A percentile compares a stretch with the other conserved stretches of the same genome.
These are phyloP conservation scores for Puccinia coronata DNA, from an alignment of 1,284 basidiomycete species.

Conservation along the genomic window DNA sequence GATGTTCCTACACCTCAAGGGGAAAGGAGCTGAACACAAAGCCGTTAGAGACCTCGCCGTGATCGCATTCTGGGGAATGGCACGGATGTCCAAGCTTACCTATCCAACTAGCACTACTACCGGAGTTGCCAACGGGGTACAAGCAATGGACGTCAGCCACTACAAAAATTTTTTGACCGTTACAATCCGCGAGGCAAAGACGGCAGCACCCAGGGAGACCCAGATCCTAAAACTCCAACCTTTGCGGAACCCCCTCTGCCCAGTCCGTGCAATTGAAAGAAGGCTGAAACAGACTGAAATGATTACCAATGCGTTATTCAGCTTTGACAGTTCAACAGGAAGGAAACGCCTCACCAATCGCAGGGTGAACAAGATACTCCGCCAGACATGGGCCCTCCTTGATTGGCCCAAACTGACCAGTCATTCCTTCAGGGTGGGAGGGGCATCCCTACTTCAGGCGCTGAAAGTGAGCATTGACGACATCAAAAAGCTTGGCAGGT, in stretches of 20 bases:
- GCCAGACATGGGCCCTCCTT: not conserved
- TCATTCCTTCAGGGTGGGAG: constrained; percentile 2
- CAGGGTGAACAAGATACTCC: not conserved
- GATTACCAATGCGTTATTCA: no score
- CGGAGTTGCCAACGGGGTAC: no score
- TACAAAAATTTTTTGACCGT: no score
- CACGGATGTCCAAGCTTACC: not conserved
- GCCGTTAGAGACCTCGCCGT: not conserved
- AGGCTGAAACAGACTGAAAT: no score
- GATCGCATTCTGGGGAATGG: not conserved
- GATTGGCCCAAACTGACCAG: not conserved
- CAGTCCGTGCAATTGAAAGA: no score
- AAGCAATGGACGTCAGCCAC: not conserved
- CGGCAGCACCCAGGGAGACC: no score
- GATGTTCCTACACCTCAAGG: not conserved
- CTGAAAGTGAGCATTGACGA: no score
- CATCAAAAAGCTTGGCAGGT: no score
- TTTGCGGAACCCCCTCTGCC: no score
- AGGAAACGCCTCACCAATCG: not conserved
- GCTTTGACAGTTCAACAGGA: no score
- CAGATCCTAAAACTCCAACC: no score
- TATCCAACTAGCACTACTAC: not conserved
- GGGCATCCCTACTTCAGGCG: not conserved
- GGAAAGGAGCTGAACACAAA: not conserved
- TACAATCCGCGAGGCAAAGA: no score